Evolutionary conservation across 176 grass and related monocot species (phyloP), one percentile per base, ranked within the genome.

Genomic region (Eleusine coracana): DNA sequence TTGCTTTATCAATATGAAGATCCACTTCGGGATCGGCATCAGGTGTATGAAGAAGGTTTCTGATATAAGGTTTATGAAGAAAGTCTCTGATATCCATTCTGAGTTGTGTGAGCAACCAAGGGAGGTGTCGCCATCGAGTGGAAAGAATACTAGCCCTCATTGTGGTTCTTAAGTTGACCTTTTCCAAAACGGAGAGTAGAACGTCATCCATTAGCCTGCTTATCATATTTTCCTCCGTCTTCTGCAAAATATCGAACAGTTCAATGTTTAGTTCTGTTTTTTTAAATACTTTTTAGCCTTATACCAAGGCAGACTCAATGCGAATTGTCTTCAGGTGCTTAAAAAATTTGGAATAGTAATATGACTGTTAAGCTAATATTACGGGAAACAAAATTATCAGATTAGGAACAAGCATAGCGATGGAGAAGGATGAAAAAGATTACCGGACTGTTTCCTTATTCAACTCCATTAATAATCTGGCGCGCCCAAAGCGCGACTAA

Each of bases 51-150:
- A 64, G 1, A 31, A 78, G 64, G 59, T 46, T 39, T 25, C 18
- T 65, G 7, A 78, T 21, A 64, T 10, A 31, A 2, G 40, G 59
- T 48, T 64, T 59, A 78, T 48, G 75, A 45, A 64, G 0, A 31
- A 78, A 77, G 59, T 46, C 58, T 25, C 18, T 65, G 7, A 78
- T 21, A 64, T 78, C 40, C 45, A 65, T 78, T 23, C 18, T 64
- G 23, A 46, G 25, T 78, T 48, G 40, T 18, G 59, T 29, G 1
- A 78, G 59, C 7, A 64, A 65, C 75, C 75, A 78, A 44, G 48
- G 10, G 25, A 78, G 60, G 40, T 65, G 61, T 65, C 10, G 34
- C 75, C 75, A 78, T 5, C 41, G 14, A 46, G 42, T 78, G 15
- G 75, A 34, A 34, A 78, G 40, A 16, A 34, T 40, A 78, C 59